Percentiles rank a stretch among this genome's conserved stretches.
phyloP scores from a whole-genome alignment of 176 grass and related monocot genomes.

The Triticum aestivum region IWGSC_CS_RefSeq_v2.1 NC_057812.1:153064982-153065481 shows the following conservation, averaged over 20 bases:
- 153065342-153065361: neutral
- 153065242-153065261: neutral
- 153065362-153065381: neutral
- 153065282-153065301: neutral
- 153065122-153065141: constrained; percentile 4
- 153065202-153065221: neutral
- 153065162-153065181: neutral
- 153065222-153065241: neutral
- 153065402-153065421: neutral
- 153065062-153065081: neutral
- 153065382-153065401: neutral
- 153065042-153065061: neutral
- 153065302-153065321: neutral
- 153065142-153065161: neutral
- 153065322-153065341: neutral
- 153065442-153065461: neutral
- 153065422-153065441: neutral
- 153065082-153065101: neutral
- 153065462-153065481: neutral
- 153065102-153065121: neutral
- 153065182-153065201: no score
- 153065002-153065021: neutral
- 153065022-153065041: neutral
- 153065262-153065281: neutral
- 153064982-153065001: neutral